Evolutionary conservation across 208 protist species (phyloP).

Genomic region (Wallacemonas sp.): DNA sequence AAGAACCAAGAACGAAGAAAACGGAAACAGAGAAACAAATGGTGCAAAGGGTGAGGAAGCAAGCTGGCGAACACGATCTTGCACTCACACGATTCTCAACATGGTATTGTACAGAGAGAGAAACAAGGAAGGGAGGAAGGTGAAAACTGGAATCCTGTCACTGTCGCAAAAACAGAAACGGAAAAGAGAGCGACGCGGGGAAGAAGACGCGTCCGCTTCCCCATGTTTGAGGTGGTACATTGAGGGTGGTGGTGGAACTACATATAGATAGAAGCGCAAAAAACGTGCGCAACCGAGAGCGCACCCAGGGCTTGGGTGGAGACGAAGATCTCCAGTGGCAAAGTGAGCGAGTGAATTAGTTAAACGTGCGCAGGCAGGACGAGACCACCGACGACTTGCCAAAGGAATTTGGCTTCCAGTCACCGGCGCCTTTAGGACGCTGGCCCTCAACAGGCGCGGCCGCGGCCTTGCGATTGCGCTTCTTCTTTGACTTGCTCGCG

Average conservation of each 20-base stretch:
- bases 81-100: too few species aligned
- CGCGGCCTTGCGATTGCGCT: slow-evolving; percentile 24
- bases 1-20: neutral
- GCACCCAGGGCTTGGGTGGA: too few species aligned
- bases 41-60: too few species aligned
- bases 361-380: slow-evolving; percentile 81
- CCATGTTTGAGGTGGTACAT: neutral
- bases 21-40: too few species aligned
- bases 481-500: slow-evolving; percentile 19
- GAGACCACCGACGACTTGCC: slow-evolving; percentile 71
- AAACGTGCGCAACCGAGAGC: too few species aligned
- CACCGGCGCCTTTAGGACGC: slow-evolving; percentile 31
- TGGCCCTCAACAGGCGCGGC: slow-evolving; percentile 26
- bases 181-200: slow-evolving; percentile 15
- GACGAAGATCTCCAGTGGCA: neutral
- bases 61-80: too few species aligned
- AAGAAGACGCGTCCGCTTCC: neutral
- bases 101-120: too few species aligned
- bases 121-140: too few species aligned
- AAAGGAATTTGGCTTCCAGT: slow-evolving; percentile 85
- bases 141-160: neutral
- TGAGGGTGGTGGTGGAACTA: too few species aligned
- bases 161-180: neutral
- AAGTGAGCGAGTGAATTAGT: slow-evolving; percentile 45
- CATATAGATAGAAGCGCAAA: too few species aligned